Base-by-base conservation (phyloP, 371 early-diverging fungal genomes). In the Choanephora cucurbitarum region DNA sequence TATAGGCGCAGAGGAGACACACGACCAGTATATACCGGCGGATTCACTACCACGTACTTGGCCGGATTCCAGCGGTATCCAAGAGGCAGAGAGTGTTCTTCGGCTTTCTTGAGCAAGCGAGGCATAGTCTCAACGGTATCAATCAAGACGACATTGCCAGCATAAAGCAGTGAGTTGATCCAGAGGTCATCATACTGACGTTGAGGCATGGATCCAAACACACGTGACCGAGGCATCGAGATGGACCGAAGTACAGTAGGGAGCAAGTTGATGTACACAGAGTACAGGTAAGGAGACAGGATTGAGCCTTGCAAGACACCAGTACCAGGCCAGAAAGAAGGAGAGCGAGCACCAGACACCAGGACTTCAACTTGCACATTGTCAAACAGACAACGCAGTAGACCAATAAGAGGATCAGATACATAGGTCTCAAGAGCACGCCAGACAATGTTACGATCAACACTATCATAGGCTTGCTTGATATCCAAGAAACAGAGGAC, bases 291-390 rank as follows among this genome's bases (percentile, higher is more conserved):
- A 0, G 66, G 57, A 15, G 52, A 55, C 0, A 66, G 57, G 31
- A 66, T 59, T 0, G 66, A 66, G 1, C 66, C 49, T 50, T 64
- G 55, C 2, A 64, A 49, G 0, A 64, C 55, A 9, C 59, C 58
- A 33, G 28, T 28, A 28, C 57, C 52, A 4, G 66, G 65, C 9
- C 55, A 46, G n/a, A 58, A 63, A 18, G 57, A 11, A 6, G 39
- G 15, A 6, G 60, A 59, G 15, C 17, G 1, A 6, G 8, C 19
- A 28, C 40, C 44, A 18, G 31, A 18, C 1, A 65, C 1, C 2
- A 54, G 9, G 3, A 58, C 49, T 7, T 58, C 39, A 9, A 60
- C 44, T 3, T 23, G 28, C 1, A 56, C 62, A 5, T 55, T 14
- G 15, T 60, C 61, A 22, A 60, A 60, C 2, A 60, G 49, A 31